Evolutionary conservation across 306 rosid species (phyloP), one percentile per base, ranked within the genome.

Genomic region (Alnus rubra): DNA sequence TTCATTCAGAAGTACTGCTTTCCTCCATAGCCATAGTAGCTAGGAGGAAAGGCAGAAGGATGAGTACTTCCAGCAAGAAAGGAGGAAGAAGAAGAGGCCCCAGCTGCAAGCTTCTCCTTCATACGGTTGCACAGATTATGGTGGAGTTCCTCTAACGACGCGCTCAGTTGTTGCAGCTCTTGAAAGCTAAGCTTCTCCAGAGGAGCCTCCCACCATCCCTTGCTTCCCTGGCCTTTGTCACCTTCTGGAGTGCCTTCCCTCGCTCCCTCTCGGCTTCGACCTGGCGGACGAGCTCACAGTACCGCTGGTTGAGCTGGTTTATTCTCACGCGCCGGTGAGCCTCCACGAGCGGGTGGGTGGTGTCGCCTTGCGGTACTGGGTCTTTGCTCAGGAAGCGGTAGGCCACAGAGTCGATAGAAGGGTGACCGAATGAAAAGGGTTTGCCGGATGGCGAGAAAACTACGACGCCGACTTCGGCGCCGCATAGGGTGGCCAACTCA

Each of bases 401-500:
- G 3, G 75, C 69, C 33, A 87, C 42, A 9, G 77, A 51, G 1
- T 84, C 86, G 1, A 87, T 78, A 1, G 59, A 49, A 0, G 96
- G 96, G 31, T 92, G 81, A 1, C 93, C 96, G 7, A 85, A 88
- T 0, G 91, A 51, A 69, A 75, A 89, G 49, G 91, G 73, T 60
- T 86, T 86, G 0, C 84, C 87, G 54, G 82, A 78, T 5, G 85
- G 90, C 7, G 97, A 89, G 78, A 56, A 83, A 4, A 90, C 79
- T n/a, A 89, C 68, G 35, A 90, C 47, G 0, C 80, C 90, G 7
- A 83, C 76, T 70, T 90, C 80, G 0, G 85, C 80, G 2, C 89
- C 76, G 45, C 90, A 86, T 0, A 90, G 84, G 2, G 89, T 80
- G 5, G 92, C 92, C 4, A 92, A 84, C 37, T 90, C 96, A 1